Evolutionary conservation across 1,284 basidiomycete genomes (phyloP), one percentile per base, ranked within the genome.

Genomic region (Moesziomyces sp.): DNA sequence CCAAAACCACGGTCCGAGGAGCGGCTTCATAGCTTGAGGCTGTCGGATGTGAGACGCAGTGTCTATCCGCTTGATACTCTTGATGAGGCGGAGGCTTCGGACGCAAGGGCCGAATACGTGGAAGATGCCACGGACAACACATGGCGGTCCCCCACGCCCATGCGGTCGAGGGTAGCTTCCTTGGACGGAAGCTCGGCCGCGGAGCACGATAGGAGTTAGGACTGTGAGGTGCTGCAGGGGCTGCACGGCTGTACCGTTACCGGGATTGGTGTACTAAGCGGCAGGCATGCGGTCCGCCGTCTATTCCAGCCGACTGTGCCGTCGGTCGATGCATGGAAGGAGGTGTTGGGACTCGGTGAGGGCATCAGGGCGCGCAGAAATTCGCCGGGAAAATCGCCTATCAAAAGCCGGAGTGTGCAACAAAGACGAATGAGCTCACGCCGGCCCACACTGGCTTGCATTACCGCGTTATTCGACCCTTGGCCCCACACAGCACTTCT

Each of bases 391-490:
- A 40, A 40, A n/a, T 40, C 38, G 38, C 38, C 38, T 40, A 40
- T 40, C 38, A 18, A 40, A 14, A 8, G 38, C 38, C 38, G 38
- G 38, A 0, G 16, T n/a, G 38, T 40, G 38, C 30, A 34, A 34
- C 9, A 34, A 13, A 13, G 30, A 11, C 30, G 30, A 34, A 34
- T 34, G 30, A 34, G 30, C 30, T 34, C 30, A 34, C 30, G 30
- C 30, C 45, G 45, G 21, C 21, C 5, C 45, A 46, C 8, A 5
- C 23, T 24, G 30, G 14, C 16, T 11, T 50, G 48, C 21, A 50
- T 50, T 50, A 50, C 35, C 48, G 48, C 48, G 5, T 30, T 16
- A 40, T 16, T 40, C 38, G 38, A 16, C 38, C 38, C 38, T 18
- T 18, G 38, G 18, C 38, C 38, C 38, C 38, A 14, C 38, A 18